A percentile compares a stretch with the other conserved stretches of the same genome.
Conservation (phyloP, 2,329 filamentous ascomycete genomes). For the Leptodontidium sp. region DNA sequence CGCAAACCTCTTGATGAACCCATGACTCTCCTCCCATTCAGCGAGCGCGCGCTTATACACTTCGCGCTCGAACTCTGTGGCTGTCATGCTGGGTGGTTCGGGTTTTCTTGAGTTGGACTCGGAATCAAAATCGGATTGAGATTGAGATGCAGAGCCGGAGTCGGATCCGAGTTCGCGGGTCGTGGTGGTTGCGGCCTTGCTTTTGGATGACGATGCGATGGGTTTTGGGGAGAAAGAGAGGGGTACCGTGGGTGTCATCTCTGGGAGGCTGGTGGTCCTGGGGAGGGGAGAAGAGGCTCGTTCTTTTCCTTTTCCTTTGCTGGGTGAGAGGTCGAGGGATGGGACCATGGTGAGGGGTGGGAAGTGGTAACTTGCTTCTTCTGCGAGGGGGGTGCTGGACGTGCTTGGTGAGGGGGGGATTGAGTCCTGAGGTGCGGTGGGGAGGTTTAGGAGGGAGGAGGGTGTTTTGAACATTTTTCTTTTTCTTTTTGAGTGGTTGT, state of each 20-base stretch:
- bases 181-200: neutral
- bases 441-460: neutral
- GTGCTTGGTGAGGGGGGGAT: neutral
- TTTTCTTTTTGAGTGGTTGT: neutral
- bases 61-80: conserved; percentile 5
- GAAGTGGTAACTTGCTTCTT: neutral
- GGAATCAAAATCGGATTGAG: too few species aligned
- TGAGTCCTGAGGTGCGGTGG: neutral
- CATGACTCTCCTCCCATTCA: conserved; percentile 1
- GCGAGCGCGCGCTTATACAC: neutral
- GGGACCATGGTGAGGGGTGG: neutral
- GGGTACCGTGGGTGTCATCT: too few species aligned
- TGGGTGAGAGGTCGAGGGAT: neutral
- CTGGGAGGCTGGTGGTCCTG: too few species aligned
- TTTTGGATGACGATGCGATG: too few species aligned
- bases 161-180: neutral
- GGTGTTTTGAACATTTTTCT: neutral
- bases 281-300: too few species aligned
- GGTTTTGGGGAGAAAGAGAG: neutral
- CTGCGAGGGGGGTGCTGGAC: neutral
- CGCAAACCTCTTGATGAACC: neutral
- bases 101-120: neutral
- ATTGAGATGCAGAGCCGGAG: too few species aligned
- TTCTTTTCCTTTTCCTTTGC: neutral
- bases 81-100: neutral